These are phyloP conservation scores for Clonostachys rosea DNA, from an alignment of 2,329 filamentous ascomycete species.

Conservation along the genomic window DNA sequence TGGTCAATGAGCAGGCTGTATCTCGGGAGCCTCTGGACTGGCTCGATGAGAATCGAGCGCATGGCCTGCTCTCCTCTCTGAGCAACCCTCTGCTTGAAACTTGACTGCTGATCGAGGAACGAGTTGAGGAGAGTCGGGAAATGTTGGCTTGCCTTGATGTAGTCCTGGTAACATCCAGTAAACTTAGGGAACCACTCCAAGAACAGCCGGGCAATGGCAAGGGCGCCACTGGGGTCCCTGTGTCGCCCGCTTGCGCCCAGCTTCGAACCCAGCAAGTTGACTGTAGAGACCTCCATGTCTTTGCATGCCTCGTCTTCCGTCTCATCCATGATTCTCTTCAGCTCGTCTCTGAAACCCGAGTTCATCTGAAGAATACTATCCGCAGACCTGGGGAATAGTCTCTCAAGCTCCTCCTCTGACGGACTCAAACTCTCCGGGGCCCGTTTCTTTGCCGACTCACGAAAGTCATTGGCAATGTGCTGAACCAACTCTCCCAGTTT, in stretches of 20 bases:
- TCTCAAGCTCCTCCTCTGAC: slow-evolving; percentile 65
- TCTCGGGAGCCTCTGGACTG: slow-evolving; percentile 86
- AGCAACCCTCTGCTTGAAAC: slow-evolving; percentile 74
- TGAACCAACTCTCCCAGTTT: slow-evolving; percentile 83
- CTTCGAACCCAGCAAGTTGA: slow-evolving; percentile 33
- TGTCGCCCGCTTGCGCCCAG: slow-evolving; percentile 33
- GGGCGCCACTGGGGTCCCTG: slow-evolving; percentile 73
- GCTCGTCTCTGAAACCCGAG: slow-evolving; percentile 69
- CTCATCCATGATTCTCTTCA: slow-evolving; percentile 73
- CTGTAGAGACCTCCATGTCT: slow-evolving; percentile 62
- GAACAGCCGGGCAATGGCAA: slow-evolving; percentile 74
- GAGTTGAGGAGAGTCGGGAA: slow-evolving; percentile 77
- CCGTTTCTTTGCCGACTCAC: slow-evolving; percentile 59
- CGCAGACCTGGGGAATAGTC: slow-evolving; percentile 76
- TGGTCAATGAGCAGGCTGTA: slow-evolving; percentile 97
- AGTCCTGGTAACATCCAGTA: slow-evolving; percentile 85
- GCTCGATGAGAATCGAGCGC: slow-evolving; percentile 90
- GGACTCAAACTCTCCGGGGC: slow-evolving; percentile 62
- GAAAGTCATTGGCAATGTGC: slow-evolving; percentile 75
- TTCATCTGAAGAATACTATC: slow-evolving; percentile 81
- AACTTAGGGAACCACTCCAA: slow-evolving; percentile 93
- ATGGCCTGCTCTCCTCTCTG: slow-evolving; percentile 86
- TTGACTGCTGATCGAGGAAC: slow-evolving; percentile 76
- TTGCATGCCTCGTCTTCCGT: slow-evolving; percentile 75
- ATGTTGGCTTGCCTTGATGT: slow-evolving; percentile 84